Evolutionary conservation across 2,329 filamentous ascomycete genomes (phyloP).

Genomic region (Graphilbum fragrans): DNA sequence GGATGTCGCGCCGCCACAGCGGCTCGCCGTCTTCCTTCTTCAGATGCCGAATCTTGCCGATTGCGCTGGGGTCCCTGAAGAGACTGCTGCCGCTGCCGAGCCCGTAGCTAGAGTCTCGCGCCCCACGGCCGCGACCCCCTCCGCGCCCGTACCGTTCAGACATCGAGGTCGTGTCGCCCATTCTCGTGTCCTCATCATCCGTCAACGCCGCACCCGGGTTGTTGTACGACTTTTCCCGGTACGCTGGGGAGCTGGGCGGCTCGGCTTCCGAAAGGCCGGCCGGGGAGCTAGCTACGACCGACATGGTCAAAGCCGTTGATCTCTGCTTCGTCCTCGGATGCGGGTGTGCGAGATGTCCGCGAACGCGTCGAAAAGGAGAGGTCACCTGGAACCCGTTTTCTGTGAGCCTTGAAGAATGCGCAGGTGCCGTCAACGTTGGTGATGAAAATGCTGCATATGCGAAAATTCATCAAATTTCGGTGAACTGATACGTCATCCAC

Average conservation of each 20-base stretch:
- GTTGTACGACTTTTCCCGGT: constrained; percentile 32
- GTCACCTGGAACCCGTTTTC: too few relatives aligned
- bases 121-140: constrained; percentile 12
- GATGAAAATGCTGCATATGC: too few relatives aligned
- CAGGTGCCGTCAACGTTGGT: too few relatives aligned
- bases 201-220: constrained; percentile 30
- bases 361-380: too few relatives aligned
- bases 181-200: constrained; percentile 31
- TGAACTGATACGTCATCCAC: too few relatives aligned
- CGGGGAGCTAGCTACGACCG: constrained; percentile 19
- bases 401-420: too few relatives aligned
- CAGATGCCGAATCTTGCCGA: constrained; percentile 67
- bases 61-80: constrained; percentile 25
- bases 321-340: too few relatives aligned
- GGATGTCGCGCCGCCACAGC: constrained; percentile 77
- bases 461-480: too few relatives aligned
- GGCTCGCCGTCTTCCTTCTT: constrained; percentile 86
- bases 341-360: too few relatives aligned
- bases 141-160: constrained; percentile 11
- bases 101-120: constrained; percentile 20
- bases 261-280: constrained; percentile 33
- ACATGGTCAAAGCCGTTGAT: not conserved
- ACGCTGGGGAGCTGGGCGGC: constrained; percentile 31
- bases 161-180: constrained; percentile 20
- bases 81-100: constrained; percentile 17